Evolutionary conservation across 2,329 filamentous ascomycete genomes (phyloP).

Genomic region (Sclerotinia trifoliorum): DNA sequence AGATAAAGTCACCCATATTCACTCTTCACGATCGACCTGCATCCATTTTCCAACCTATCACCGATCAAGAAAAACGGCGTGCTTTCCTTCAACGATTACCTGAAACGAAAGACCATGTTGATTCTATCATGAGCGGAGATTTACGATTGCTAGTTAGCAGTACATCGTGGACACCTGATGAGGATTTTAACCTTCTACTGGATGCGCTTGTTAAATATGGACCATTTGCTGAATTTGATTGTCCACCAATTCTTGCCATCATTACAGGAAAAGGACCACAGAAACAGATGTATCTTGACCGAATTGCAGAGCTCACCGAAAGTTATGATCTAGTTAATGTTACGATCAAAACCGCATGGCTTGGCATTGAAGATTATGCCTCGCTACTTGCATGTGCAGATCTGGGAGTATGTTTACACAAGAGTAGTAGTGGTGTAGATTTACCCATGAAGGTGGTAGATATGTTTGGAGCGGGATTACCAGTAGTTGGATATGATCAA

Average conservation of each 20-base stretch:
- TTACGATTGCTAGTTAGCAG: conserved; percentile 80
- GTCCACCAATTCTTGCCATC: conserved; percentile 72
- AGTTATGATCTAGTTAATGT: conserved; percentile 65
- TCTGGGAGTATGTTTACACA: conserved; percentile 87
- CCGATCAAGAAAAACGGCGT: conserved; percentile 46
- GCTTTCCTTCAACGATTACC: conserved; percentile 64
- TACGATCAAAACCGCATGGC: conserved; percentile 77
- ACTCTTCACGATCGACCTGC: conserved; percentile 86
- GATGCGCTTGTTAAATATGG: conserved; percentile 78
- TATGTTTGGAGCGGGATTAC: conserved; percentile 94
- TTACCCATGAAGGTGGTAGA: conserved; percentile 99
- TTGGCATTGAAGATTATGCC: conserved; percentile 82
- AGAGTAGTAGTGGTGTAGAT: conserved; percentile 90
- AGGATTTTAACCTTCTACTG: conserved; percentile 88
- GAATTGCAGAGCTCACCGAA: conserved; percentile 59
- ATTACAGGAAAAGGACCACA: conserved; percentile 95
- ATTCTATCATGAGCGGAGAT: conserved; percentile 56
- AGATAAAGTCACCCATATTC: conserved; percentile 61
- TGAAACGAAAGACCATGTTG: conserved; percentile 60
- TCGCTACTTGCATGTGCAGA: conserved; percentile 80
- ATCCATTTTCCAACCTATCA: conserved; percentile 72
- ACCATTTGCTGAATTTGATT: conserved; percentile 43
- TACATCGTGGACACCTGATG: conserved; percentile 96
- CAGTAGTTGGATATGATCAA: conserved; percentile 79
- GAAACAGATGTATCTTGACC: conserved; percentile 69